Evolutionary conservation across 2,329 filamentous ascomycete species (phyloP).

Genomic region (Ophiostoma sp.): DNA sequence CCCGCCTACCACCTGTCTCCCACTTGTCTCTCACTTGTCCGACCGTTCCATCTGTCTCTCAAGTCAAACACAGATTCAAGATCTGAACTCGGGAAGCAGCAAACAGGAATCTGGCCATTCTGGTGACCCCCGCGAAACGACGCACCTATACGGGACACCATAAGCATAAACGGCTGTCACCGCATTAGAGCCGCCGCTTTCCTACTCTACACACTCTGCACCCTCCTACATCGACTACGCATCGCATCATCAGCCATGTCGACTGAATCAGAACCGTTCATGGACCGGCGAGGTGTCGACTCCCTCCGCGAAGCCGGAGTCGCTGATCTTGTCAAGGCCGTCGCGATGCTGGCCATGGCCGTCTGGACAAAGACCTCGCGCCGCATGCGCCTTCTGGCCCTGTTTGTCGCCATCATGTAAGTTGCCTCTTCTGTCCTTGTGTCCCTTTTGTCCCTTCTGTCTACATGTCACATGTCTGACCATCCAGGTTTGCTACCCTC

Average conservation of each 20-base stretch:
- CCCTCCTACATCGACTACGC: background rate
- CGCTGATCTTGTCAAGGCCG: conserved; percentile 20
- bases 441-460: background rate
- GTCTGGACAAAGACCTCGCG: conserved; percentile 36
- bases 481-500: conserved; percentile 13
- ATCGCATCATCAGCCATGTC: conserved; percentile 18
- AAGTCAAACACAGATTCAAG: background rate
- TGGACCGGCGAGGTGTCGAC: conserved; percentile 23
- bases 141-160: background rate
- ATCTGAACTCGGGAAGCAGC: background rate
- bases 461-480: background rate
- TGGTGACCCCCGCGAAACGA: conserved; percentile 1
- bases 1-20: background rate
- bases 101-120: background rate
- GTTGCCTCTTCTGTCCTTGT: conserved; percentile 21
- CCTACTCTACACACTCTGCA: background rate
- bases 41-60: background rate
- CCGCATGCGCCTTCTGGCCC: conserved; percentile 34
- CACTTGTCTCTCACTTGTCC: background rate
- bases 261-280: conserved; percentile 19
- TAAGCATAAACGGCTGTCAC: conserved; percentile 11
- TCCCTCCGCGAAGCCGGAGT: conserved; percentile 22
- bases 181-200: background rate
- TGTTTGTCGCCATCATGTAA: conserved; percentile 35
- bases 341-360: conserved; percentile 26